A percentile compares a stretch with the other conserved stretches of the same genome.
Conservation (phyloP, 345 rosid genomes). For the Aquilaria sinensis region DNA sequence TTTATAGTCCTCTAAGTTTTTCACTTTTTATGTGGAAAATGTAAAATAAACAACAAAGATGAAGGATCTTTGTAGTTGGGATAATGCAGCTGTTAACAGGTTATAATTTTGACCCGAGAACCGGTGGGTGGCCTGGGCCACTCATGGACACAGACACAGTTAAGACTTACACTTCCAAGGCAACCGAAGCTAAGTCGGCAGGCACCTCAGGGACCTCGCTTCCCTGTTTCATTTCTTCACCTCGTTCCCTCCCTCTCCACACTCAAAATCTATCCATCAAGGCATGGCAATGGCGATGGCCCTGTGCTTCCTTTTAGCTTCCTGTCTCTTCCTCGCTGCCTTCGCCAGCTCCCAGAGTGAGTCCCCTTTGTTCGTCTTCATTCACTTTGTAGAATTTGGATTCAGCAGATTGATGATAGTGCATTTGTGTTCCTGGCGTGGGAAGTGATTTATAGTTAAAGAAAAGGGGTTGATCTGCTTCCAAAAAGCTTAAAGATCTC, state of each 20-base stretch:
- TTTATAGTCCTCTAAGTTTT: too few species aligned
- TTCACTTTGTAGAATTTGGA: not conserved
- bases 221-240: slow-evolving; percentile 9
- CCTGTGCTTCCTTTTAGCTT: slow-evolving; percentile 17
- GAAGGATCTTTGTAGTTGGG: too few species aligned
- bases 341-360: slow-evolving; percentile 29
- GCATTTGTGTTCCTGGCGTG: not conserved
- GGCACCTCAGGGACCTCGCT: slow-evolving; percentile 5
- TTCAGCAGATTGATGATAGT: not conserved
- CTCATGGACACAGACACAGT: not conserved
- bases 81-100: too few species aligned
- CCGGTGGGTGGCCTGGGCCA: slow-evolving; percentile 16
- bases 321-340: slow-evolving; percentile 28
- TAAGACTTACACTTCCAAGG: slow-evolving; percentile 6
- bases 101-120: slow-evolving; percentile 6
- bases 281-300: slow-evolving; percentile 17
- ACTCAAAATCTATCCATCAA: not conserved
- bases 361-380: slow-evolving; percentile 3
- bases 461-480: slow-evolving; percentile 16
- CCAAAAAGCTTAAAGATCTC: not conserved
- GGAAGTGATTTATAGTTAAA: not conserved
- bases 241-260: not conserved
- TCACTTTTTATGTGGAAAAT: too few species aligned
- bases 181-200: slow-evolving; percentile 22
- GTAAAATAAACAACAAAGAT: too few species aligned